Evolutionary conservation across 2,329 filamentous ascomycete species (phyloP).

Genomic region (Shiraia bambusicola): DNA sequence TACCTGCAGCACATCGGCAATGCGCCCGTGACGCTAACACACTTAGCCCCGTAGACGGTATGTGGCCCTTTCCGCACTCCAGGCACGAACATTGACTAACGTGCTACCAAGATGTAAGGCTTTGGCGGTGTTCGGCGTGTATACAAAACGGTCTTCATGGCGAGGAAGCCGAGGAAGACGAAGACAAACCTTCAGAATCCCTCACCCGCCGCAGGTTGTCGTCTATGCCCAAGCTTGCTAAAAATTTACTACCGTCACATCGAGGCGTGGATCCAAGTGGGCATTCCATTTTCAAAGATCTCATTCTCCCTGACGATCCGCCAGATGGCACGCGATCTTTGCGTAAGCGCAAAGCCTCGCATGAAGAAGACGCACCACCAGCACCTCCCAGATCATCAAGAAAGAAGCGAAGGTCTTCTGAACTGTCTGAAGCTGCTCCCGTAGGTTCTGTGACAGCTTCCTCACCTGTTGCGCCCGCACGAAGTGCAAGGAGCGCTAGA

Average conservation of each 20-base stretch:
- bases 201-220: slow-evolving; percentile 54
- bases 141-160: slow-evolving; percentile 49
- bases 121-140: slow-evolving; percentile 65
- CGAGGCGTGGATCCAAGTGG: slow-evolving; percentile 62
- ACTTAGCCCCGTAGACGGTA: slow-evolving; percentile 65
- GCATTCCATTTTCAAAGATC: slow-evolving; percentile 74
- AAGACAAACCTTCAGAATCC: slow-evolving; percentile 45
- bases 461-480: slow-evolving; percentile 33
- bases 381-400: slow-evolving; percentile 40
- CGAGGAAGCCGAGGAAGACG: slow-evolving; percentile 14
- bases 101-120: slow-evolving; percentile 51
- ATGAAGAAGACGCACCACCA: slow-evolving; percentile 60
- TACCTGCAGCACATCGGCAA: slow-evolving; percentile 77
- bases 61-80: slow-evolving; percentile 32
- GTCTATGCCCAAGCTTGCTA: slow-evolving; percentile 66
- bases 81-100: slow-evolving; percentile 19
- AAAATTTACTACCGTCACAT: slow-evolving; percentile 71
- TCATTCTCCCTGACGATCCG: slow-evolving; percentile 70
- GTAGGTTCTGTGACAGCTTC: slow-evolving; percentile 30
- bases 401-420: slow-evolving; percentile 47
- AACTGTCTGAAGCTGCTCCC: slow-evolving; percentile 35
- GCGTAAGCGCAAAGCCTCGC: slow-evolving; percentile 82
- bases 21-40: slow-evolving; percentile 75
- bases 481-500: slow-evolving; percentile 21
- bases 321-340: slow-evolving; percentile 76